Evolutionary conservation across 768 basidiomycete genomes (phyloP), one percentile per base, ranked within the genome.

Genomic region (Rhodotorula paludigena): DNA sequence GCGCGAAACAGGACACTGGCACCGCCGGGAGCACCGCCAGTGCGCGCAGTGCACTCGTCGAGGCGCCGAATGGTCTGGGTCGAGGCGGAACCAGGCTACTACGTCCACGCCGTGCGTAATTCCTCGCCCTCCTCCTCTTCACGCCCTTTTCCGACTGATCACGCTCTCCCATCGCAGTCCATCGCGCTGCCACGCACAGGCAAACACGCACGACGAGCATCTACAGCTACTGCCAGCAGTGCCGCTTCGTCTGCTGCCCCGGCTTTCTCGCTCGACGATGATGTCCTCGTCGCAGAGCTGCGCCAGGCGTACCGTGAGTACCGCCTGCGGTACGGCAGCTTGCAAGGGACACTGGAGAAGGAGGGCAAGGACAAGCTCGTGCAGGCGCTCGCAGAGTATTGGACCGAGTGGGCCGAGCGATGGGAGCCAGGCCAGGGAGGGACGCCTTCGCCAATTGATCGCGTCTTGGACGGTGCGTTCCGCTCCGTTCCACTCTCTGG

Each of bases 61-160:
- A 52, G 32, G 32, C 42, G 62, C 5, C 33, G 66, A n/a, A 72
- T 72, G 70, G 42, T 72, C 28, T 72, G 70, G 70, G 3, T 64
- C 12, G 66, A 72, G 59, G 35, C 63, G 8, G 70, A 72, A 49
- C 45, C 44, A 10, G 70, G 70, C 30, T 59, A 58, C 18, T 45
- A 49, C 41, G 21, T 72, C n/a, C 70, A 72, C 20, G 63, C 63
- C 11, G 70, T 64, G 20, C 41, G 63, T 28, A 25, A 16, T 23
- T 38, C 35, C 10, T 8, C 39, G 54, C 35, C 30, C 1, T 51
- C 25, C 28, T 47, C 52, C 42, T 33, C 25, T 18, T 12, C 16
- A 2, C 20, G 10, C 3, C 44, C 55, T 33, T 16, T 33, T 10
- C 41, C n/a, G 28, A 1, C 35, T 3, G 38, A 9, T 11, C 5